Evolutionary conservation across 495 filamentous ascomycete species (phyloP).

Genomic region (Tuber brumale): DNA sequence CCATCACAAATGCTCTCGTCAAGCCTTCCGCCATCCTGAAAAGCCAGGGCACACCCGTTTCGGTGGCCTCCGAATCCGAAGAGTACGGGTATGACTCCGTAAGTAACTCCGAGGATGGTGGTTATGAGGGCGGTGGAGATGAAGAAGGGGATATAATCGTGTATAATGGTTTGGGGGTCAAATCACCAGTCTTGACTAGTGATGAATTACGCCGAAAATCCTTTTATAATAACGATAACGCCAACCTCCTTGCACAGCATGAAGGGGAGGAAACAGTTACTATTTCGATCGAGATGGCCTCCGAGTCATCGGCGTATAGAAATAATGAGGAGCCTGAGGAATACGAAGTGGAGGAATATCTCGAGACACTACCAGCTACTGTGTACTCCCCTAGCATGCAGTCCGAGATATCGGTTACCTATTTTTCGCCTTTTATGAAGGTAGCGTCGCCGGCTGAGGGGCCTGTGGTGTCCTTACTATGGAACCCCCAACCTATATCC

Average conservation of each 20-base stretch:
- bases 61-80: constrained; percentile 16
- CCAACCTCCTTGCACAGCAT: constrained; percentile 3
- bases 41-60: constrained; percentile 29
- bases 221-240: constrained; percentile 16
- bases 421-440: background rate
- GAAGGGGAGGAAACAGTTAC: background rate
- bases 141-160: constrained; percentile 7
- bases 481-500: background rate
- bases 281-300: background rate
- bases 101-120: background rate
- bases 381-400: constrained; percentile 25
- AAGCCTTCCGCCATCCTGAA: constrained; percentile 21
- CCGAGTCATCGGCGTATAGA: background rate
- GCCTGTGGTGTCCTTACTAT: background rate
- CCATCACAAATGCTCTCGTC: background rate
- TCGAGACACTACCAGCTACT: constrained; percentile 21
- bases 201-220: constrained; percentile 7
- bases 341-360: constrained; percentile 2
- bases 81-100: background rate
- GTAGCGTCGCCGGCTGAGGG: background rate
- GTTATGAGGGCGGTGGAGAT: background rate
- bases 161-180: constrained; percentile 11
- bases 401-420: constrained; percentile 8
- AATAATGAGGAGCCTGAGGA: background rate
- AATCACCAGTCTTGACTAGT: constrained; percentile 9